Base-by-base conservation (phyloP, 2,329 filamentous ascomycete species). In the Elsinoe perseae region DNA sequence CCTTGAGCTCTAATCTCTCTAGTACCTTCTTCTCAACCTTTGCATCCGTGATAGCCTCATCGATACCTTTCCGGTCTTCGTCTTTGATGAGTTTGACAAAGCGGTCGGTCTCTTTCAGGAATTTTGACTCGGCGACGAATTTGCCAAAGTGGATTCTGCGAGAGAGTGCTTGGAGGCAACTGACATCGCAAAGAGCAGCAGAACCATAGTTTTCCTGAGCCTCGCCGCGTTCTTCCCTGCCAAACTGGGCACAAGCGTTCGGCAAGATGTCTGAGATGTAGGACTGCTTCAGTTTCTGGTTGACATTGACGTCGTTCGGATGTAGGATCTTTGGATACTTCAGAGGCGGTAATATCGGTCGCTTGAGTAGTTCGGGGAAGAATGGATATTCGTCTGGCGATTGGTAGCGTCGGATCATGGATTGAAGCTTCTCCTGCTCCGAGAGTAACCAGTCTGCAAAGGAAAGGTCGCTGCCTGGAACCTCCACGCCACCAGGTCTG, bases 361-460 rank as follows among this genome's bases (percentile, higher is more conserved):
- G 77, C 65, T 89, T 82, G 38, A 96, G 77, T 8, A 82, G 85
- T 27, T 87, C 80, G 1, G 90, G 89, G 75, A 96, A 98, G 82
- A 97, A 98, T 20, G 93, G 89, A 71, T 95, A 92, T 74, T 98
- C 93, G 77, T 98, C 93, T 36, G 93, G 93, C 0, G 89, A 89
- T 70, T 98, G 85, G 77, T 90, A 98, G 69, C 93, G 89, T 63
- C 93, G 89, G 63, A 98, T 91, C 54, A 89, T 82, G 12, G 91
- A 95, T 70, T 98, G 92, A 4, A 97, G 77, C 60, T 83, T 85
- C 73, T 98, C 93, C 69, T 95, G 89, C 70, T 95, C 87, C 63
- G 79, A 80, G 25, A 97, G 83, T 69, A 95, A 86, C 87, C 92
- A 98, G 77, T 97, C 93, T 70, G 95, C 83, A 69, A 98, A 88